Evolutionary conservation across 2,329 filamentous ascomycete genomes (phyloP).

Genomic region (Fusarium circinatum): DNA sequence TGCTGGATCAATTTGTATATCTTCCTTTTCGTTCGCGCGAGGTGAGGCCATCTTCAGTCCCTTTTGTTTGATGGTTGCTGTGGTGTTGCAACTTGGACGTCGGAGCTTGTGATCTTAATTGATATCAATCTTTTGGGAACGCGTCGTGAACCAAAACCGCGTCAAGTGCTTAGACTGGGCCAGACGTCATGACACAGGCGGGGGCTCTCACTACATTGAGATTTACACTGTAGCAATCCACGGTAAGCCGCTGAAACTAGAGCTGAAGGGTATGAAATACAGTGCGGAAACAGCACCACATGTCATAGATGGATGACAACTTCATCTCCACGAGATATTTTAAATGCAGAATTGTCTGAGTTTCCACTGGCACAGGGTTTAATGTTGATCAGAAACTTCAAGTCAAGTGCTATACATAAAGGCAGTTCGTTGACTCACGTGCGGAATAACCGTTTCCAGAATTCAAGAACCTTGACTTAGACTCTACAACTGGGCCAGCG

Average conservation of each 20-base stretch:
- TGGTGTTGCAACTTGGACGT: slow-evolving; percentile 24
- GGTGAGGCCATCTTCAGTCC: slow-evolving; percentile 45
- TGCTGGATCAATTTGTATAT: slow-evolving; percentile 62
- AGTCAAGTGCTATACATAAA: neutral
- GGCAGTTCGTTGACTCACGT: neutral
- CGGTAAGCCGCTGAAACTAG: neutral
- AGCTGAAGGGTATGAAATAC: neutral
- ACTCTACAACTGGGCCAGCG: neutral
- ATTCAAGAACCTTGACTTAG: neutral
- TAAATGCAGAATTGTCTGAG: neutral
- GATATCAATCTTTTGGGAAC: slow-evolving; percentile 32
- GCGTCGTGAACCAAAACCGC: slow-evolving; percentile 40
- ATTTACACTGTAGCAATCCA: slow-evolving; percentile 7
- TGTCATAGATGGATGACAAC: neutral
- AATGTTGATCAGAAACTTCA: too few species aligned
- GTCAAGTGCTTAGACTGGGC: slow-evolving; percentile 34
- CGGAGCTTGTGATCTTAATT: slow-evolving; percentile 30
- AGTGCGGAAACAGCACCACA: neutral
- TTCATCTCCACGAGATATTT: neutral
- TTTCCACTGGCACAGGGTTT: neutral
- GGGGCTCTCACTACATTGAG: neutral
- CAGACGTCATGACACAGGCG: slow-evolving; percentile 31
- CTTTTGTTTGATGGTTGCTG: slow-evolving; percentile 13
- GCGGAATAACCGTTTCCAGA: neutral
- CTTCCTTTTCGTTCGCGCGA: slow-evolving; percentile 40